Evolutionary conservation across 257 asterid genomes (phyloP), one percentile per base, ranked within the genome.

Genomic region (Nicotiana tomentosiformis): DNA sequence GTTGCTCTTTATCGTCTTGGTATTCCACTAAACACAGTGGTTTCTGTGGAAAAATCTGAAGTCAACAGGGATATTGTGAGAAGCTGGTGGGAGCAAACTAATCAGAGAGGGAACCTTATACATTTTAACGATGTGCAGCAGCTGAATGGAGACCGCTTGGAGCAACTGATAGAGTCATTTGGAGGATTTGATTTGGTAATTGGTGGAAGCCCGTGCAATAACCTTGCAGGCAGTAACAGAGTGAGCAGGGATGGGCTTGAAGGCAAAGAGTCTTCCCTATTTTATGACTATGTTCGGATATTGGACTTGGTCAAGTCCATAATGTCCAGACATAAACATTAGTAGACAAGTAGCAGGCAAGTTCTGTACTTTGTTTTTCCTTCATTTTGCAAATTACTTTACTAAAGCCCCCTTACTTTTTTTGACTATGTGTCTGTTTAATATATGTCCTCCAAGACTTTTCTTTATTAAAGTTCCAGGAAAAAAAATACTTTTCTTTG

Each of bases 161-260:
- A 86, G 83, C 83, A 82, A 26, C 65, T 88, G 2, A 80, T 85
- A 4, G 49, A 69, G 7, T 12, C 70, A 0, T 56, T 86, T 1
- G 94, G 94, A 6, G 88, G 91, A 0, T 89, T 92, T 35, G 97
- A 92, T 58, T 81, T 92, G 30, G 84, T 92, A 91, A 94, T 94
- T 7, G 98, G 98, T 9, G 98, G 98, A 49, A 94, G 98, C 81
- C 98, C 97, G 0, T 94, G 98, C 66, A 94, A 93, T 70, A 94
- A 93, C 64, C 90, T 94, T 0, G 97, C 97, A 0, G 97, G 98
- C 3, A 90, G 97, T 87, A 94, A 94, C 58, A 87, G 97, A 77
- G 97, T 92, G 2, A 93, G 97, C 67, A 78, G 97, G 77, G 97
- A 93, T 77, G 98, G 97, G 3, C 82, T 94, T 60, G 98, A 94